Conservation (phyloP, 192 early-diverging fungal species). For the Obelidium mucronatum region DNA sequence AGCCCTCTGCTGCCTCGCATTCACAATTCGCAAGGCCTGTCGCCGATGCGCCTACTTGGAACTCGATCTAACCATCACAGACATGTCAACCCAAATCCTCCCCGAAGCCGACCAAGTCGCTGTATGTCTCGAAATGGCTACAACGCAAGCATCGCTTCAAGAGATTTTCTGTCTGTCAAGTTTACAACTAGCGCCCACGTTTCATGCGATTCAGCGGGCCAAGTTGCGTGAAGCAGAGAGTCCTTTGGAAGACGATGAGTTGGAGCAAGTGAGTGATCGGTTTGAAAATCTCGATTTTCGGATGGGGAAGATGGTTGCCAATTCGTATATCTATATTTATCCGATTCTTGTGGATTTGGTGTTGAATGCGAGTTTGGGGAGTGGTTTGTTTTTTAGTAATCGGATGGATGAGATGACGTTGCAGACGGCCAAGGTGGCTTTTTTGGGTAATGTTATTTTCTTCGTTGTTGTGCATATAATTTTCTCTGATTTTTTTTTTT, state of each 20-base stretch:
- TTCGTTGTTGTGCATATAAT: too few species aligned
- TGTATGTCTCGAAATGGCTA: constrained; percentile 53
- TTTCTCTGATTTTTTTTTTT: too few species aligned
- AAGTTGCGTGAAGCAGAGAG: constrained; percentile 29
- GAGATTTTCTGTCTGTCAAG: constrained; percentile 43
- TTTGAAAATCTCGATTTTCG: constrained; percentile 9
- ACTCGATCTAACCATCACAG: constrained; percentile 34
- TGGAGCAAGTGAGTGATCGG: background rate
- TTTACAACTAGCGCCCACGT: constrained; percentile 34
- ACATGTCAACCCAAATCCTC: constrained; percentile 51
- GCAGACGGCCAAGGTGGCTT: too few species aligned
- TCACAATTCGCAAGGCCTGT: constrained; percentile 44
- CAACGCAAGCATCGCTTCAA: constrained; percentile 45
- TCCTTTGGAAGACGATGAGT: background rate
- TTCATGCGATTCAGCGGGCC: constrained; percentile 39
- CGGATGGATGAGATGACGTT: too few species aligned
- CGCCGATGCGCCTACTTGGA: constrained; percentile 49
- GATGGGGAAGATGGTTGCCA: constrained; percentile 45
- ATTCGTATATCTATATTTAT: too few species aligned
- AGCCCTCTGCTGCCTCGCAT: background rate
- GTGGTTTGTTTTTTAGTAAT: constrained; percentile 44
- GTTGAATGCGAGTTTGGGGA: constrained; percentile 40
- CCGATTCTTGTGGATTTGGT: constrained; percentile 52
- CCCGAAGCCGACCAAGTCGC: constrained; percentile 55
- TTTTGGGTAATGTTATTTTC: too few species aligned